phyloP scores from a whole-genome alignment of 2,329 filamentous ascomycete species.

The Xylariaceae sp. region DNA sequence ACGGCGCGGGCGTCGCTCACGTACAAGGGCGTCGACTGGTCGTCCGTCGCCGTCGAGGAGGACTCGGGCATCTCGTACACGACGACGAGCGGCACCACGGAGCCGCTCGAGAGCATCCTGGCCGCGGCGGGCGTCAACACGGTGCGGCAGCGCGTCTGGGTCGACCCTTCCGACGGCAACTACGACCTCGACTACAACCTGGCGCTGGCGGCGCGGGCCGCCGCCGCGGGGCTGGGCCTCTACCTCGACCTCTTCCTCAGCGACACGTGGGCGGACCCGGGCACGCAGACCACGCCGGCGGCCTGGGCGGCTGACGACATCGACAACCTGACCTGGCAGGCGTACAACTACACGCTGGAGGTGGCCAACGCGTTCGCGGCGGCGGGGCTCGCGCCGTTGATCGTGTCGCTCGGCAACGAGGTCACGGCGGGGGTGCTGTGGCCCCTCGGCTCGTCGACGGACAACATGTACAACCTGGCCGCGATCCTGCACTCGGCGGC shows the following conservation, averaged over 20 bases:
- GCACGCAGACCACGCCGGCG: conserved; percentile 52
- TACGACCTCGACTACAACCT: conserved; percentile 68
- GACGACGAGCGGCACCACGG: conserved; percentile 40
- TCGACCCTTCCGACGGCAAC: conserved; percentile 54
- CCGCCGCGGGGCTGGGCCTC: conserved; percentile 53
- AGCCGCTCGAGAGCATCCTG: conserved; percentile 57
- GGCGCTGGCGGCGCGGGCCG: conserved; percentile 56
- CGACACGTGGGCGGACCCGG: conserved; percentile 66
- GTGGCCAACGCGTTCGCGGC: conserved; percentile 54
- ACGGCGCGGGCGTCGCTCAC: conserved; percentile 38
- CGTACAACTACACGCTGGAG: conserved; percentile 62
- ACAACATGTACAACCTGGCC: conserved; percentile 52
- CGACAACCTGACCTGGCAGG: conserved; percentile 48
- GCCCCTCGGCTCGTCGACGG: conserved; percentile 52
- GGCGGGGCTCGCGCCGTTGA: conserved; percentile 46
- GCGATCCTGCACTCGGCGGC: conserved; percentile 56
- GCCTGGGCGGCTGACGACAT: conserved; percentile 56
- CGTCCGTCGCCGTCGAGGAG: conserved; percentile 58
- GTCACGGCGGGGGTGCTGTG: conserved; percentile 61
- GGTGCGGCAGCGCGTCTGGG: conserved; percentile 65
- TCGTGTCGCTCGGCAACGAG: conserved; percentile 68
- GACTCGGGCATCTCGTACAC: conserved; percentile 54
- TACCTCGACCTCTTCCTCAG: conserved; percentile 59
- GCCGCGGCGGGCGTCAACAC: conserved; percentile 57
- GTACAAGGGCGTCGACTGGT: conserved; percentile 64